Evolutionary conservation across 805 yeast genomes (phyloP).

Genomic region (Monosporozyma servazzii): DNA sequence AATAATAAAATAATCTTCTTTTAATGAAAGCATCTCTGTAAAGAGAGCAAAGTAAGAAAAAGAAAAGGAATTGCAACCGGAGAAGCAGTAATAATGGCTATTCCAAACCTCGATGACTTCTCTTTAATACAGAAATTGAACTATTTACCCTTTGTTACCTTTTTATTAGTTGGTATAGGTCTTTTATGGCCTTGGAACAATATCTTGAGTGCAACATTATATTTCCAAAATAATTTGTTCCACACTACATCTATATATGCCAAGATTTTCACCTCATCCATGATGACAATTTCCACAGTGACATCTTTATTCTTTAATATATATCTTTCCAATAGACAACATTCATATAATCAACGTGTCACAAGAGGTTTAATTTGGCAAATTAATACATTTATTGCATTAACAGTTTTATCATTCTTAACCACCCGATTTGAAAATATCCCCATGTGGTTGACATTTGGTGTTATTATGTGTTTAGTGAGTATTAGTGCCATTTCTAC

Average conservation of each 20-base stretch:
- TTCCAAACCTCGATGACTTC: neutral
- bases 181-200: constrained; percentile 97
- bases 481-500: constrained; percentile 63
- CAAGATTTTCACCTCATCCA: constrained; percentile 61
- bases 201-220: constrained; percentile 75
- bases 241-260: constrained; percentile 41
- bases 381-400: constrained; percentile 43
- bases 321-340: constrained; percentile 57
- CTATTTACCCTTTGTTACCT: constrained; percentile 42
- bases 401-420: constrained; percentile 34
- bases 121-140: constrained; percentile 14
- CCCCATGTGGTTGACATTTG: constrained; percentile 29
- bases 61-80: too few relatives aligned
- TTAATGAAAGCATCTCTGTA: neutral
- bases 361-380: constrained; percentile 52
- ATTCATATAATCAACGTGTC: constrained; percentile 47
- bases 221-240: constrained; percentile 54
- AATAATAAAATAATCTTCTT: neutral
- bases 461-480: constrained; percentile 52
- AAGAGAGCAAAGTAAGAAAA: neutral
- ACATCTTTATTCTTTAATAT: constrained; percentile 52
- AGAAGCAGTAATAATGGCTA: neutral
- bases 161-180: constrained; percentile 63
- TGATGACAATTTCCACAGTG: constrained; percentile 80
- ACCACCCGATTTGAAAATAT: constrained; percentile 4